Percentiles rank a stretch among this genome's conserved stretches.
phyloP scores from a whole-genome alignment of 306 rosid genomes.

The Luffa acutangula region DNA sequence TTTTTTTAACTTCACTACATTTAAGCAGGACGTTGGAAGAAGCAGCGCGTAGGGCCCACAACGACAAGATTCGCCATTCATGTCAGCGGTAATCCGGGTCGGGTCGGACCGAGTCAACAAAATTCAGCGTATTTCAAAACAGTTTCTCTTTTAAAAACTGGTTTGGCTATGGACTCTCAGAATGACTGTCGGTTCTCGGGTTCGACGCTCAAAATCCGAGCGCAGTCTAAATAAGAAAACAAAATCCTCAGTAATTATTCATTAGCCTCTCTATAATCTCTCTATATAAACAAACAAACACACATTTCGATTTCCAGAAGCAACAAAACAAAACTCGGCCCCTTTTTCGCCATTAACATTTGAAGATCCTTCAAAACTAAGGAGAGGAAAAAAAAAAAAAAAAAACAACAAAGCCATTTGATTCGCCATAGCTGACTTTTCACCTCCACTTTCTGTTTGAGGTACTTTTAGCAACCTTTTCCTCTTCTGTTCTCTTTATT shows the following conservation, averaged over 20 bases:
- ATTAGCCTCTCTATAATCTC: neutral
- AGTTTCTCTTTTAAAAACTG: neutral
- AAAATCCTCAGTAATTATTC: neutral
- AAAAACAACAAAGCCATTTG: neutral
- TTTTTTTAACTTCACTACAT: neutral
- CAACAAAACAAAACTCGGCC: neutral
- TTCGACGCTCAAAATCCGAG: constrained; percentile 15
- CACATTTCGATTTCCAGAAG: neutral
- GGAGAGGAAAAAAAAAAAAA: too few relatives aligned
- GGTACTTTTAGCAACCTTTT: neutral
- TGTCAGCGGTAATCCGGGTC: neutral
- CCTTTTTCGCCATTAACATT: neutral
- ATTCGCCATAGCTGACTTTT: neutral
- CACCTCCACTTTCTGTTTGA: neutral
- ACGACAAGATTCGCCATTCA: neutral
- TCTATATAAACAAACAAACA: neutral
- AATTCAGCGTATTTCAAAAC: too few relatives aligned
- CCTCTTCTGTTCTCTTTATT: neutral
- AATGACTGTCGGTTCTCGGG: constrained; percentile 51
- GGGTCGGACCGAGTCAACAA: neutral
- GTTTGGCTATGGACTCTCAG: neutral
- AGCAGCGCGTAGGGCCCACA: neutral
- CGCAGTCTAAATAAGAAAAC: neutral
- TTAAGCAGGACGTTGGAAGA: neutral
- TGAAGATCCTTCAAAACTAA: neutral